Conservation (phyloP, 352 stramenopile genomes). For the Bremia lactucae region DNA sequence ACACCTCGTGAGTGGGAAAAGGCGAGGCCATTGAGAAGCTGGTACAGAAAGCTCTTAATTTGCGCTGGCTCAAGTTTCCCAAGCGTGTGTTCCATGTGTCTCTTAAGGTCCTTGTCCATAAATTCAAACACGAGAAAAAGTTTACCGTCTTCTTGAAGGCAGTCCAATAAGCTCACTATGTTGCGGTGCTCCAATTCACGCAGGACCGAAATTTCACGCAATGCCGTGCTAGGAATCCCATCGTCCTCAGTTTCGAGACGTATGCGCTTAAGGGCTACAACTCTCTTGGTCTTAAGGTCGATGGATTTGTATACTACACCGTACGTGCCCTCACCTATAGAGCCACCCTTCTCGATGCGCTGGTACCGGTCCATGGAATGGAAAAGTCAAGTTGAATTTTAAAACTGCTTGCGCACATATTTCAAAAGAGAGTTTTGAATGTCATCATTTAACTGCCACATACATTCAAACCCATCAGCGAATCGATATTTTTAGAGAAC, state of each 20-base stretch:
- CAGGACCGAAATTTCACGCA: constrained; percentile 97
- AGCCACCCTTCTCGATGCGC: constrained; percentile 89
- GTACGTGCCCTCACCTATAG: constrained; percentile 93
- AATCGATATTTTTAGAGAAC: too few relatives aligned
- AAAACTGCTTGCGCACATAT: too few relatives aligned
- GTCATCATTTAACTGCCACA: too few relatives aligned
- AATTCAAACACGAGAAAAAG: constrained; percentile 99
- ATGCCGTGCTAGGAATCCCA: constrained; percentile 95
- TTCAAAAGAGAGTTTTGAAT: too few relatives aligned
- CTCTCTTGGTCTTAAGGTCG: constrained; percentile 84
- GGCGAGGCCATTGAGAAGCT: constrained; percentile 77
- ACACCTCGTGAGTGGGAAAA: constrained; percentile 84
- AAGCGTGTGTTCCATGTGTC: constrained; percentile 88
- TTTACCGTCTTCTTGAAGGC: constrained; percentile 90
- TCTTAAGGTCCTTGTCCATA: constrained; percentile 97
- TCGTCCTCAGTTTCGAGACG: constrained; percentile 98
- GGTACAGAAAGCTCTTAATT: constrained; percentile 78
- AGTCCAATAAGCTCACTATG: constrained; percentile 94
- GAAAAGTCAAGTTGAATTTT: not conserved
- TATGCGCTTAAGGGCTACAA: constrained; percentile 95
- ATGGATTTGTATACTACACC: constrained; percentile 95
- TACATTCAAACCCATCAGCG: too few relatives aligned
- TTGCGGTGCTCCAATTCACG: constrained; percentile 96
- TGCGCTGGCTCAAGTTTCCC: constrained; percentile 43
- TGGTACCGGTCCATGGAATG: constrained; percentile 81